A percentile compares a stretch with the other conserved stretches of the same genome.
Conservation (phyloP, 441 rosid species). For the Aquilaria agallochum region DNA sequence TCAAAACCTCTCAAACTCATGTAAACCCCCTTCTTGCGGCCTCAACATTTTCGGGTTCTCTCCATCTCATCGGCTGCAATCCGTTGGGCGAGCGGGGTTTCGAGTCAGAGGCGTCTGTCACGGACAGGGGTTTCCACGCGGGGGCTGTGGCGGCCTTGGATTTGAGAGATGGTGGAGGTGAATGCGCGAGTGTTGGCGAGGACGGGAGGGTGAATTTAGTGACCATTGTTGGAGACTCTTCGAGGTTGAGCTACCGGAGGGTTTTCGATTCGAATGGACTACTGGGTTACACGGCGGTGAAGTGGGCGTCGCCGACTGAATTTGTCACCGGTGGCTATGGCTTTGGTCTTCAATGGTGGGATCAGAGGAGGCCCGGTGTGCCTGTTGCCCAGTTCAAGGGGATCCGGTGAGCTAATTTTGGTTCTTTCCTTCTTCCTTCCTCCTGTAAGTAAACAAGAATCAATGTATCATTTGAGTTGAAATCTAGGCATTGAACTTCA, state of each 20-base stretch:
- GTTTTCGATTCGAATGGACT: conserved; percentile 71
- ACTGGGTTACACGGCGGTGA: conserved; percentile 70
- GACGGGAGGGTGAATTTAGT: conserved; percentile 92
- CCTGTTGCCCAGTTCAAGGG: conserved; percentile 77
- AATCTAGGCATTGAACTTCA: no score
- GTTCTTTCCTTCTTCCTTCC: background rate
- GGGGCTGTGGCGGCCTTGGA: conserved; percentile 66
- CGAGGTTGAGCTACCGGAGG: conserved; percentile 32
- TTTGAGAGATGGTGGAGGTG: conserved; percentile 52
- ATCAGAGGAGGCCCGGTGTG: conserved; percentile 63
- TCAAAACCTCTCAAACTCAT: conserved; percentile 31
- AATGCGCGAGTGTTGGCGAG: conserved; percentile 73
- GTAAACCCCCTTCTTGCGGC: conserved; percentile 52
- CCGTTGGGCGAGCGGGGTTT: conserved; percentile 30
- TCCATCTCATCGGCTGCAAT: conserved; percentile 44
- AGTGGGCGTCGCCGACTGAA: conserved; percentile 83
- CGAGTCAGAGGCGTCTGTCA: conserved; percentile 30
- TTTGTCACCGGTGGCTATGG: conserved; percentile 88
- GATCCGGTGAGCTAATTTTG: conserved; percentile 46
- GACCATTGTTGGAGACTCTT: conserved; percentile 30
- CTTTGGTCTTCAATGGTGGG: conserved; percentile 90
- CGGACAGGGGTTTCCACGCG: conserved; percentile 41
- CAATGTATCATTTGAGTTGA: no score
- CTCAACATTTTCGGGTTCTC: conserved; percentile 51
- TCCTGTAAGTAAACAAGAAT: no score